Evolutionary conservation across 768 basidiomycete genomes (phyloP), one percentile per base, ranked within the genome.

Genomic region (Albatrellus ellisii): DNA sequence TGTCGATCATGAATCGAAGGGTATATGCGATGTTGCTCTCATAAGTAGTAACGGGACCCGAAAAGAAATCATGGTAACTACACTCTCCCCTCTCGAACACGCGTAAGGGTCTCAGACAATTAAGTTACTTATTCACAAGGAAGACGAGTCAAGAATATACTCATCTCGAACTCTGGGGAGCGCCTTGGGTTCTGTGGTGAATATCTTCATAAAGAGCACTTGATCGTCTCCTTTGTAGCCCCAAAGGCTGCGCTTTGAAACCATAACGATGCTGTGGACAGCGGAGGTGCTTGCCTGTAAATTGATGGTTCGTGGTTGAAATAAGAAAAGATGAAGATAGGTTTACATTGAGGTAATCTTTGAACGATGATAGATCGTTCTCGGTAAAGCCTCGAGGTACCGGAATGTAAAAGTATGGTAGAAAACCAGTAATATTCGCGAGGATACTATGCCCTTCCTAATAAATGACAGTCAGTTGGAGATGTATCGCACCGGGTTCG

Each of bases 1-100:
- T 83, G 55, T 99, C 95, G 47, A 99, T 94, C 95, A 99, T 99
- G 60, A 97, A 98, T 6, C 95, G 77, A 39, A 99, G 65, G 3
- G 73, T 77, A 54, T 88, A 99, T 0, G 75, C 77, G 42, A 99
- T 86, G 55, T 98, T 98, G 53, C 91, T 95, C 60, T 99, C 95
- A 48, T 70, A 99, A 0, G 94, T 97, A 22, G 76, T 44, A 12
- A 77, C 63, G 21, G 68, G 59, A 10, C 61, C 63, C 8, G 55
- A 55, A 52, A 69, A 73, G 12, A 73, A 49, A 15, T 64, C 67
- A 29, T 66, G 59, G 56, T 65, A 77, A 36, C 55, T 56, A 46
- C 70, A 62, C 54, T 76, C 71, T 5, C 68, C 75, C 12, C 69
- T 54, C 49, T 79, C 76, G 48, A 77, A 72, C 46, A 68, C 49